These are phyloP conservation scores for Ilex aquifolium DNA, from an alignment of 257 asterid genomes.

Conservation along the genomic window DNA sequence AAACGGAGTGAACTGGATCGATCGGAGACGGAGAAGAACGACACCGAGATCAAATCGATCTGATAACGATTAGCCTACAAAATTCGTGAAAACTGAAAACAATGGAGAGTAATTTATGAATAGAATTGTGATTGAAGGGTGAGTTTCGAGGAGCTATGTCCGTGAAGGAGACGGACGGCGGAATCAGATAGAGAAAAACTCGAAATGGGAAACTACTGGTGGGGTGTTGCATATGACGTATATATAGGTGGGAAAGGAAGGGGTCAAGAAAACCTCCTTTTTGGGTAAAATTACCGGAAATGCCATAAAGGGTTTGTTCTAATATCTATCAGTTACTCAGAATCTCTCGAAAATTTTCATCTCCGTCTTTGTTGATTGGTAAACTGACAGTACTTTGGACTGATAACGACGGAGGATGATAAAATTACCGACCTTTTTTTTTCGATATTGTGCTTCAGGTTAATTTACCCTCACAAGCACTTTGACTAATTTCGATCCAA, in stretches of 20 bases:
- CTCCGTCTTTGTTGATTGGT: no score
- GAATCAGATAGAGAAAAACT: conserved; percentile 22
- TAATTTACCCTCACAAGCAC: no score
- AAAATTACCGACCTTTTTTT: no score
- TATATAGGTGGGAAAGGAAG: conserved; percentile 17
- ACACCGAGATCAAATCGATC: conserved; percentile 20
- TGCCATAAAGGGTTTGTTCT: conserved; percentile 16
- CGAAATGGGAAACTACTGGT: neutral
- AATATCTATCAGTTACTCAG: neutral
- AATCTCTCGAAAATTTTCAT: neutral
- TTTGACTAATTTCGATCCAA: no score
- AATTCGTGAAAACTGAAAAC: conserved; percentile 24
- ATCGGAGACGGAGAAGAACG: conserved; percentile 11
- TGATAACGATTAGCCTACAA: conserved; percentile 21
- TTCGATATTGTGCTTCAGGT: no score
- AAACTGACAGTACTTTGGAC: no score
- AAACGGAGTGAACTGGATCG: conserved; percentile 1
- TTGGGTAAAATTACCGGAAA: conserved; percentile 29
- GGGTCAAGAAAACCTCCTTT: conserved; percentile 15
- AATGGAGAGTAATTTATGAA: neutral
- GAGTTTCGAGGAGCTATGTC: conserved; percentile 18
- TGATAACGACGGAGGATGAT: no score
- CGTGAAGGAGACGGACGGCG: conserved; percentile 35
- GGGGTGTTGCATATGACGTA: neutral
- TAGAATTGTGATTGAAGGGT: conserved; percentile 2